Evolutionary conservation across 345 rosid species (phyloP), one percentile per base, ranked within the genome.

Genomic region (Pugionium dolabratum): DNA sequence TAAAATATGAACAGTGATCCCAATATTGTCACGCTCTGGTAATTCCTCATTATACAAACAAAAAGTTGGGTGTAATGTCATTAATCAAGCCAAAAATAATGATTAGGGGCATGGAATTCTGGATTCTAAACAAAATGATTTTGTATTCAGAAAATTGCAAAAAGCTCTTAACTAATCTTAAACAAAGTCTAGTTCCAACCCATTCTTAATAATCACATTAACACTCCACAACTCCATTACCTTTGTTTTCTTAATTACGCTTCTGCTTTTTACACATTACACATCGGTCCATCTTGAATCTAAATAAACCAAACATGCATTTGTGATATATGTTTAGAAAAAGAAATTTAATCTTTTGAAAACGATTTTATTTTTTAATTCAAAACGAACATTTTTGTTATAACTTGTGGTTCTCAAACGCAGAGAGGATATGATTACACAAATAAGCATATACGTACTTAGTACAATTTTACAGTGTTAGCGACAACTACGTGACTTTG

Each of bases 121-220:
- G 68, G 27, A 54, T 60, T 59, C 52, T 58, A 45, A 66, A 66
- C 77, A 66, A 73, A 60, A 73, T 73, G 67, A 66, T 73, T 66
- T 35, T 59, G 59, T 73, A 68, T 60, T 73, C 44, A 45, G 67
- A 73, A 61, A 54, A 37, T 45, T 53, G 58, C 52, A 53, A 48
- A 72, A 73, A 73, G 67, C 31, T 45, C 68, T 60, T 73, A 73
- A 73, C 77, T 66, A 66, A 73, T 34, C 60, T 49, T 56, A 58
- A 64, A 48, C 46, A 64, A 72, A 72, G 66, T 72, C 71, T 64
- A 64, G 47, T 58, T 57, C 60, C 70, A 72, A 57, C 67, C 8
- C 46, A 66, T 54, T 44, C 54, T 54, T 57, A 66, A 45, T 66
- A 9, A 65, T 43, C 54, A 72, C 71, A 64, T 32, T 28, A 57